These are phyloP conservation scores for Talaromyces albobiverticillius DNA, from an alignment of 2,329 filamentous ascomycete genomes.

Conservation along the genomic window DNA sequence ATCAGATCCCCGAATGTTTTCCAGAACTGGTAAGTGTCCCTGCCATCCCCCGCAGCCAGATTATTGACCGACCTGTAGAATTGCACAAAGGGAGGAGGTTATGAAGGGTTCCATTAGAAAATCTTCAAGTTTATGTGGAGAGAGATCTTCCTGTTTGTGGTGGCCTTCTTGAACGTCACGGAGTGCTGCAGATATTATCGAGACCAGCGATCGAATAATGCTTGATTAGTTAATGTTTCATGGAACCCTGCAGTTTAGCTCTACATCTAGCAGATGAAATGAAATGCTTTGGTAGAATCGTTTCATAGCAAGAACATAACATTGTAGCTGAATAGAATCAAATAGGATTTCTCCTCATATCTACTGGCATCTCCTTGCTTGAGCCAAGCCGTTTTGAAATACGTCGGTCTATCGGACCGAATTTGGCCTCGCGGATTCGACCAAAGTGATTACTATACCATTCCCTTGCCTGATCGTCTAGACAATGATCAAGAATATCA, in stretches of 20 bases:
- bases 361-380: conserved; percentile 23
- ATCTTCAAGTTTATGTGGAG: background rate
- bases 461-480: conserved; percentile 22
- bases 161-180: background rate
- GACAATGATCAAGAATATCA: conserved; percentile 23
- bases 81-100: background rate
- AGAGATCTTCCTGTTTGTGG: background rate
- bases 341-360: conserved; percentile 24
- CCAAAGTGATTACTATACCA: conserved; percentile 30
- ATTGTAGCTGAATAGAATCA: conserved; percentile 1
- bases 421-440: conserved; percentile 22
- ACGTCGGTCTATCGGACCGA: conserved; percentile 20
- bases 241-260: too few species aligned
- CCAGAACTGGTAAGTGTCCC: background rate
- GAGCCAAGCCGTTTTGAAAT: conserved; percentile 25
- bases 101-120: background rate
- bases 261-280: too few species aligned
- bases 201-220: too few species aligned
- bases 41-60: background rate
- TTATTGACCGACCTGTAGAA: background rate
- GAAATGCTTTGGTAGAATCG: background rate
- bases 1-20: conserved; percentile 18
- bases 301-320: background rate
- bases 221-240: too few species aligned
- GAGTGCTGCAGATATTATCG: background rate